Evolutionary conservation across 2,329 filamentous ascomycete genomes (phyloP).

Genomic region (Monilinia fructigena): DNA sequence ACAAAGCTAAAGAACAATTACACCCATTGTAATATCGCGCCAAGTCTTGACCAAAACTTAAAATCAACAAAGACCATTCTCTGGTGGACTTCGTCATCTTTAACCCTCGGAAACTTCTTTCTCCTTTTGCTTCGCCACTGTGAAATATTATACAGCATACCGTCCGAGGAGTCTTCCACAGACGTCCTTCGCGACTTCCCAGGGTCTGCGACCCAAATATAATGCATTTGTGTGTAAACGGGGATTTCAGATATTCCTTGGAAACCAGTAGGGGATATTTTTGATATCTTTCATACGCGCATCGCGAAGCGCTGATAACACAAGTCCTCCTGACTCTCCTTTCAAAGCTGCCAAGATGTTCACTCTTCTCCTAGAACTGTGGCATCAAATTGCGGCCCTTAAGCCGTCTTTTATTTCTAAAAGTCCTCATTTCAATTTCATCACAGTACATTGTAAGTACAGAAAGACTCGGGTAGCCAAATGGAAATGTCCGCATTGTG

Average conservation of each 20-base stretch:
- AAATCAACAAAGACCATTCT: slow-evolving; percentile 8
- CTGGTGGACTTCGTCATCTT: slow-evolving; percentile 12
- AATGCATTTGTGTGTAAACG: slow-evolving; percentile 19
- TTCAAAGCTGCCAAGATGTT: slow-evolving; percentile 30
- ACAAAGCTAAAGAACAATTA: slow-evolving; percentile 14
- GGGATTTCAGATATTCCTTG: slow-evolving; percentile 7
- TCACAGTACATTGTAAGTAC: slow-evolving; percentile 71
- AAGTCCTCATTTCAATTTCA: slow-evolving; percentile 75
- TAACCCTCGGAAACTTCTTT: slow-evolving; percentile 13
- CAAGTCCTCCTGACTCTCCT: background rate
- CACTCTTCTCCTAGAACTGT: slow-evolving; percentile 33
- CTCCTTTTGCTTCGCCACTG: slow-evolving; percentile 20
- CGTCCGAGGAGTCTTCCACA: slow-evolving; percentile 17
- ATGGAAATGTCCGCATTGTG: slow-evolving; percentile 3
- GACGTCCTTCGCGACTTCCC: slow-evolving; percentile 20
- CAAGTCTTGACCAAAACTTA: slow-evolving; percentile 9
- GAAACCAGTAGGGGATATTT: slow-evolving; percentile 7
- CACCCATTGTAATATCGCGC: background rate
- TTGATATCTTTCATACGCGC: background rate
- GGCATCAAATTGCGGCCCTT: slow-evolving; percentile 49
- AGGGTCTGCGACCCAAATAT: slow-evolving; percentile 1
- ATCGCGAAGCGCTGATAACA: background rate
- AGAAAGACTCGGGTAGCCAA: background rate
- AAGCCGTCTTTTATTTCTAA: slow-evolving; percentile 59
- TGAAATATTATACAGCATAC: background rate